phyloP scores from a whole-genome alignment of 2,329 filamentous ascomycete genomes.

The Ophiostoma perfectum region DNA sequence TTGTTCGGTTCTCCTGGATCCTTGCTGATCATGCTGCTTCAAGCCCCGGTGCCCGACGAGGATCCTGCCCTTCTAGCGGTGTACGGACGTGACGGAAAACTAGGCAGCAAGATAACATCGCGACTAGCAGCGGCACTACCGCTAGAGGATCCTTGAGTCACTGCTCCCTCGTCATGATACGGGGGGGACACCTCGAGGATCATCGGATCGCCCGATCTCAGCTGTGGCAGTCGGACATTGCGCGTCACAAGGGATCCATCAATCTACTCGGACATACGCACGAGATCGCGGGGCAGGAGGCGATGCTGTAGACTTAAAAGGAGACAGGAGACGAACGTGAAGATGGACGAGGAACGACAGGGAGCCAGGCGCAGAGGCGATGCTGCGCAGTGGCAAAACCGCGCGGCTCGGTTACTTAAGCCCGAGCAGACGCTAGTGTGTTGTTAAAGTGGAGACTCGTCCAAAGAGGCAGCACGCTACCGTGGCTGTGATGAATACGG shows the following conservation, averaged over 20 bases:
- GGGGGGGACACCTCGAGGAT: no score
- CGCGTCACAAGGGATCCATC: neutral
- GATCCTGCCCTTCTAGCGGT: neutral
- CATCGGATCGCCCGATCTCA: neutral
- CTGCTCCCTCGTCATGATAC: no score
- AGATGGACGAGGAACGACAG: neutral
- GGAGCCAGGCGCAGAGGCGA: neutral
- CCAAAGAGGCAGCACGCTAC: neutral
- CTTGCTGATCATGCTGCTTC: no score
- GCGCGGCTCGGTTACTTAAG: slow-evolving; percentile 20
- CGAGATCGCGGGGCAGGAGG: neutral
- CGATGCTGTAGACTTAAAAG: neutral
- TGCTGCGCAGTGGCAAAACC: slow-evolving; percentile 15
- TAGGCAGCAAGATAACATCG: neutral
- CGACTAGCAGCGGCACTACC: neutral
- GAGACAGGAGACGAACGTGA: neutral
- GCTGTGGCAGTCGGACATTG: neutral
- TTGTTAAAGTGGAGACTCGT: neutral
- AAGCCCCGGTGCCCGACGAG: neutral
- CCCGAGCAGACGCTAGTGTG: slow-evolving; percentile 14
- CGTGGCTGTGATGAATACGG: no score
- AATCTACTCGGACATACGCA: slow-evolving; percentile 14
- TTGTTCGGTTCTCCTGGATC: neutral
- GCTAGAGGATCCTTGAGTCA: no score
- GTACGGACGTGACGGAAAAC: neutral